Percentiles rank a stretch among this genome's conserved stretches.
phyloP scores from a whole-genome alignment of 2,329 filamentous ascomycete species.

The Neofusicoccum kwambonambiense region DNA sequence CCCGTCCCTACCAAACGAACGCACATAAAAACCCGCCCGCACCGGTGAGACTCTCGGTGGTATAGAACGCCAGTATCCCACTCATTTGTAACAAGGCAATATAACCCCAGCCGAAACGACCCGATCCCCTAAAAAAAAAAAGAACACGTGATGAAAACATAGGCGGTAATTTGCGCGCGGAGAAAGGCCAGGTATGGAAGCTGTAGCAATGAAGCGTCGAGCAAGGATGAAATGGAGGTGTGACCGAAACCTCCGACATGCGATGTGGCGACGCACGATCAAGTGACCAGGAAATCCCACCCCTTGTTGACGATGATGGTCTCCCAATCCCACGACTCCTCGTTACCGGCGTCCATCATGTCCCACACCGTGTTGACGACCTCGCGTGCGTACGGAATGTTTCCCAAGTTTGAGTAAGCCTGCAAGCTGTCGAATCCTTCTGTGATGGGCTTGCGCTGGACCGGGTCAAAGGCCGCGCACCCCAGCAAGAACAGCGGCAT shows the following conservation, averaged over 20 bases:
- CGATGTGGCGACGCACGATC: slow-evolving; percentile 21
- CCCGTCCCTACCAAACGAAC: background rate
- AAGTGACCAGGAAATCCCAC: slow-evolving; percentile 63
- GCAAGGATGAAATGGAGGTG: background rate
- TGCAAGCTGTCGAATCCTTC: slow-evolving; percentile 55
- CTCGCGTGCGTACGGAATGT: slow-evolving; percentile 56
- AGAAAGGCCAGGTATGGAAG: too few relatives aligned
- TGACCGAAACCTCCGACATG: background rate
- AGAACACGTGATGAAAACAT: background rate
- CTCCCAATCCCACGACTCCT: slow-evolving; percentile 64
- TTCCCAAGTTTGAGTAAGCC: slow-evolving; percentile 57
- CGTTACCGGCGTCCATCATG: slow-evolving; percentile 57
- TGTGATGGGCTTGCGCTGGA: slow-evolving; percentile 56
- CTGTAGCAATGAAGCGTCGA: too few relatives aligned
- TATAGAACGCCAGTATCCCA: slow-evolving; percentile 10
- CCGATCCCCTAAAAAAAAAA: background rate
- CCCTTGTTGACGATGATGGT: slow-evolving; percentile 57
- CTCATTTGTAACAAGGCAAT: background rate
- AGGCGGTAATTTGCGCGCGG: background rate
- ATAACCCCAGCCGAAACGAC: background rate
- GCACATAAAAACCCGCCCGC: background rate
- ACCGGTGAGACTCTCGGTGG: slow-evolving; percentile 16
- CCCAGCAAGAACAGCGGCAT: slow-evolving; percentile 63
- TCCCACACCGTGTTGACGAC: slow-evolving; percentile 59
- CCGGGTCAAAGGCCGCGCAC: slow-evolving; percentile 57